Base-by-base conservation (phyloP, 345 rosid species). In the Moricandia moricandioides region DNA sequence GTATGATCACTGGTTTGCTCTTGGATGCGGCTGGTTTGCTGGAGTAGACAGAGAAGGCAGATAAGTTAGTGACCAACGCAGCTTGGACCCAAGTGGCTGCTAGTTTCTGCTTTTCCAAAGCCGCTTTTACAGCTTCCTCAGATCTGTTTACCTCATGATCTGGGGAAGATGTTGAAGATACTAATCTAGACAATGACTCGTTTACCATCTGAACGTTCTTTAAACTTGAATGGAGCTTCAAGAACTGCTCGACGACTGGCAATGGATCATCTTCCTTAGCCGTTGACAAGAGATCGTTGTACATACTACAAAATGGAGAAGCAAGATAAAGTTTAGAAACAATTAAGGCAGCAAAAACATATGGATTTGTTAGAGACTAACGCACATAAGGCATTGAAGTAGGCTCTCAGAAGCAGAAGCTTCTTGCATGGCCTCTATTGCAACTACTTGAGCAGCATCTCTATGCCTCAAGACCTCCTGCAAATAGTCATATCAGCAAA, bases 1-100 rank as follows among this genome's bases (percentile, higher is more conserved):
- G 91, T 58, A 89, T 76, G 69, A 90, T 57, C 35, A 89, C 35
- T 0, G 90, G 86, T 69, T 85, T 91, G 67, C 71, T 84, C 24
- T 70, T 82, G 27, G 83, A 73, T 54, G 77, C 14, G 24, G 74
- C 30, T 65, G 83, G 63, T 72, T 86, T 88, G 84, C 73, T 88
- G 58, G 83, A 83, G 66, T 85, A 89, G 18, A 95, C 85, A 26
- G 92, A 84, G 81, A 95, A 90, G 61, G 92, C 67, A 0, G 97
- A 92, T 75, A 95, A 75, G 58, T 92, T 89, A 60, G 97, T 89
- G 68, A 87, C 80, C 68, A 95, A 65, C 33, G 99, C 99, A 70
- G 94, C 94, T 79, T 95, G 94, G 62, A 95, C 90, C 99, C 99
- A 95, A 10, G 83, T 70, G 59, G 88, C 83, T 51, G 96, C 97